These are phyloP conservation scores for Xylaria curta DNA, from an alignment of 495 filamentous ascomycete genomes.

Conservation along the genomic window DNA sequence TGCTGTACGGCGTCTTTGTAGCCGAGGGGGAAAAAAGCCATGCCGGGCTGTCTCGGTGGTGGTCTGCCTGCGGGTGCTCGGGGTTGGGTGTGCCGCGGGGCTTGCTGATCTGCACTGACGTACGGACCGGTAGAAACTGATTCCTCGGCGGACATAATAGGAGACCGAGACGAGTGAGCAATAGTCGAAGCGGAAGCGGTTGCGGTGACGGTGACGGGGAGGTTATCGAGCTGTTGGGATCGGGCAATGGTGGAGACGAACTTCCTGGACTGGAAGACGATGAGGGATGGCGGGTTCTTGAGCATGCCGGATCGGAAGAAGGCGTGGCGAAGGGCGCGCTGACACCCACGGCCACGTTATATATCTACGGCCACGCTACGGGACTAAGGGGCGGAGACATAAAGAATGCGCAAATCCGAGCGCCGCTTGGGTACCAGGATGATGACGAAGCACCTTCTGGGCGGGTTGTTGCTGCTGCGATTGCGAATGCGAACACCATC, in stretches of 20 bases:
- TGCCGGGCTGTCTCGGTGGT: conserved; percentile 31
- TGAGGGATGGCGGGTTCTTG: conserved; percentile 35
- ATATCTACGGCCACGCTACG: neutral
- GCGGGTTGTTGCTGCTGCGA: neutral
- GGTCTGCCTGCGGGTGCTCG: conserved; percentile 23
- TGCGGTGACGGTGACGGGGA: neutral
- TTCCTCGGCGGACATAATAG: conserved; percentile 25
- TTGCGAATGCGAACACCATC: neutral
- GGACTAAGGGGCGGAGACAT: conserved; percentile 17
- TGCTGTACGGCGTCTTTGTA: conserved; percentile 91
- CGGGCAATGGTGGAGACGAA: conserved; percentile 38
- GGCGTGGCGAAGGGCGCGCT: conserved; percentile 26
- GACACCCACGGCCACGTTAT: conserved; percentile 28
- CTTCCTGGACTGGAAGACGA: conserved; percentile 39
- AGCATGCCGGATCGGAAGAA: conserved; percentile 42
- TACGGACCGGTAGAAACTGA: conserved; percentile 24
- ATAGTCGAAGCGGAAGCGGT: neutral
- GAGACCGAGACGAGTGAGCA: conserved; percentile 23
- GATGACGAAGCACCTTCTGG: conserved; percentile 23
- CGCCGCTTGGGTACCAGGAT: neutral
- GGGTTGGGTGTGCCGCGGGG: conserved; percentile 27
- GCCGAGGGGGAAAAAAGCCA: conserved; percentile 76
- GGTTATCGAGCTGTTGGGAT: conserved; percentile 31
- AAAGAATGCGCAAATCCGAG: conserved; percentile 16
- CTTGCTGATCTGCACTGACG: conserved; percentile 21